Conservation (phyloP, 2,329 filamentous ascomycete species). For the Ceratocystiopsis sp. region DNA sequence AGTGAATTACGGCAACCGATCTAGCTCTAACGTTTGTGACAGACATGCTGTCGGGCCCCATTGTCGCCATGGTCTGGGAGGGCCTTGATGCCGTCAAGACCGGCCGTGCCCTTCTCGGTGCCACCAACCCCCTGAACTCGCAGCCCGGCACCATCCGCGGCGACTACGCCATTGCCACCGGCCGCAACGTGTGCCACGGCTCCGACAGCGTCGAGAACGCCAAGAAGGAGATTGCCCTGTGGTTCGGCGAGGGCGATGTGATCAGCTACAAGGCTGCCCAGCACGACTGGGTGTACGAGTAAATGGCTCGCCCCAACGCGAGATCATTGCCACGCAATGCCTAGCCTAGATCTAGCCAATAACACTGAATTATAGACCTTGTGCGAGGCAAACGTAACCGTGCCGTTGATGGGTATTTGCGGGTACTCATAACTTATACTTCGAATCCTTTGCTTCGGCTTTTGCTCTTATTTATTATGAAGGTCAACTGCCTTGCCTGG, state of each 20-base stretch:
- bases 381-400: neutral
- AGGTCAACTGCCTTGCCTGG: too few relatives aligned
- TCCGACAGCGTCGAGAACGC: constrained; percentile 97
- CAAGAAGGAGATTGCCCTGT: constrained; percentile 98
- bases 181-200: constrained; percentile 99
- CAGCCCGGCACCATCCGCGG: constrained; percentile 95
- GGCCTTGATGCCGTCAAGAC: constrained; percentile 98
- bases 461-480: neutral
- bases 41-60: constrained; percentile 96
- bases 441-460: neutral
- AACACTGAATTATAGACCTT: neutral
- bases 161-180: constrained; percentile 71
- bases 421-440: too few relatives aligned
- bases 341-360: neutral
- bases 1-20: too few relatives aligned
- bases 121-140: constrained; percentile 94
- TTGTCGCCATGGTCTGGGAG: constrained; percentile 99
- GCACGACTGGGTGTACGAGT: constrained; percentile 93
- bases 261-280: constrained; percentile 69
- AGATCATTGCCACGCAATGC: too few relatives aligned
- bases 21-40: constrained; percentile 1
- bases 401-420: neutral
- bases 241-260: constrained; percentile 86
- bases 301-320: constrained; percentile 1
- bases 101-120: constrained; percentile 85